Conservation (phyloP, 441 rosid genomes). For the Hura crepitans region DNA sequence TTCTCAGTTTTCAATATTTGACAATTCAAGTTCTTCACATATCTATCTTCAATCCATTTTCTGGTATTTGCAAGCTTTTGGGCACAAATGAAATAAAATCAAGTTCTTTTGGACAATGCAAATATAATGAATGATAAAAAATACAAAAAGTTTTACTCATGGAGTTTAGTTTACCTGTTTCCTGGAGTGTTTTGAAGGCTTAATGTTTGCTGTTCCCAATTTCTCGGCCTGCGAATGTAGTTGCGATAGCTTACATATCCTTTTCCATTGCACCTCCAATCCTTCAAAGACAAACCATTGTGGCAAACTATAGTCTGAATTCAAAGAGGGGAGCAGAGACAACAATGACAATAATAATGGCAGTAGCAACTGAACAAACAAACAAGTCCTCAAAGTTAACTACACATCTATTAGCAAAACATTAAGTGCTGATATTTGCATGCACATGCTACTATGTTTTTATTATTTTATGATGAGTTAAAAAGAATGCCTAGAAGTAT, state of each 20-base stretch:
- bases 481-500: neutral
- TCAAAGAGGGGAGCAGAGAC: neutral
- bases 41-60: slow-evolving; percentile 3
- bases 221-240: slow-evolving; percentile 74
- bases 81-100: neutral
- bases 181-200: slow-evolving; percentile 78
- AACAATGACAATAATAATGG: slow-evolving; percentile 2
- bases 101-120: slow-evolving; percentile 3
- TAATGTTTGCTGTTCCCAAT: slow-evolving; percentile 64
- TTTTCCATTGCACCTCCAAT: slow-evolving; percentile 88
- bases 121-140: neutral
- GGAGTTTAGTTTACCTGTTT: slow-evolving; percentile 56
- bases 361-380: neutral
- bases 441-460: neutral
- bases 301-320: slow-evolving; percentile 13
- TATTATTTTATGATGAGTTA: neutral
- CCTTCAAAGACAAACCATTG: slow-evolving; percentile 44
- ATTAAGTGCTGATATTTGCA: neutral
- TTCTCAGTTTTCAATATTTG: neutral
- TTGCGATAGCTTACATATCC: slow-evolving; percentile 83
- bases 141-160: slow-evolving; percentile 1
- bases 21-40: neutral
- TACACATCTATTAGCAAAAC: neutral
- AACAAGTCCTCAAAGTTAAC: neutral
- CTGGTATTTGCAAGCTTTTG: neutral